Base-by-base conservation (phyloP, 106 monocot genomes). In the Dioscorea alata region DNA sequence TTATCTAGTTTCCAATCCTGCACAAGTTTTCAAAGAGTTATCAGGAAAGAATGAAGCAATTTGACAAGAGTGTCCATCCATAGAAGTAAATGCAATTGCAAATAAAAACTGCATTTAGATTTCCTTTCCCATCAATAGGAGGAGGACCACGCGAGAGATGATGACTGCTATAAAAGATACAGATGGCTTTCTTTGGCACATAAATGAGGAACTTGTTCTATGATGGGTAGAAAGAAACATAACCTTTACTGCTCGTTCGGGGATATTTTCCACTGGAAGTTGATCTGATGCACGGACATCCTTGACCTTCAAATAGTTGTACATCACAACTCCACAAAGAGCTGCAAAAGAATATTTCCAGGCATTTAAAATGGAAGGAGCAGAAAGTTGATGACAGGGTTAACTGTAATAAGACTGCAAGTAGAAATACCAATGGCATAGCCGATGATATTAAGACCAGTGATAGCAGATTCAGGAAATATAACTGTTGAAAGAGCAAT, bases 381-480 rank as follows among this genome's bases (percentile, higher is more conserved):
- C 4, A 42, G 33, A 65, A 65, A 35, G 42, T 13, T 54, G 54
- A 2, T n/a, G 13, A 23, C 32, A 58, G 17, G 31, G 25, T 8
- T 18, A 58, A 60, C 6, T 71, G 10, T 13, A 63, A 49, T 6
- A 18, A 34, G 64, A 52, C 7, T 35, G 66, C 24, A 18, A 59
- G 56, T 25, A 79, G 10, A 68, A 52, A 71, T 91, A 97, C 92
- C 92, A 58, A 99, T 81, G 24, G 84, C 97, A 85, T 99, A 99
- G 50, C 92, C 97, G 53, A 83, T 90, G 23, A 92, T 75, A 69
- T 99, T 99, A 42, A 99, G 89, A 34, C 92, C 83, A 35, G 97
- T 92, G 22, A 99, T 99, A 51, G 81, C 63, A 69, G 92, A 99
- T 73, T 99, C 97, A 57, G 97, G 97, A 72, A 99, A 99, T 66